These are phyloP conservation scores for Vigna radiata DNA, from an alignment of 306 rosid genomes.

Conservation along the genomic window DNA sequence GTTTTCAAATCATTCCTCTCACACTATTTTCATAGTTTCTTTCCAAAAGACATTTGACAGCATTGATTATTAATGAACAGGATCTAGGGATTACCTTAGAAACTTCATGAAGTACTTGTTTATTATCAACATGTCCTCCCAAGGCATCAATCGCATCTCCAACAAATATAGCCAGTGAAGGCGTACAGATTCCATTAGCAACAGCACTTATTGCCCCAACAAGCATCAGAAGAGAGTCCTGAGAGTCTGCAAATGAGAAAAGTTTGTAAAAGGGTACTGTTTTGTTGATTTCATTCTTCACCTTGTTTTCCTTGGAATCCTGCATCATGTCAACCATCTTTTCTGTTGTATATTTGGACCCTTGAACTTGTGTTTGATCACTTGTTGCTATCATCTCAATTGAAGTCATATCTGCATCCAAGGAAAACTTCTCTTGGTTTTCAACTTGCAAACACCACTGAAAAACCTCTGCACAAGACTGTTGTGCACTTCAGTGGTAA, in stretches of 20 bases:
- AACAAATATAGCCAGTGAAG: conserved; percentile 60
- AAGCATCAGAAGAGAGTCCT: conserved; percentile 66
- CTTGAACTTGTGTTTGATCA: conserved; percentile 37
- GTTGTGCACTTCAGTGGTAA: too few species aligned
- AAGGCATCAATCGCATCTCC: conserved; percentile 70
- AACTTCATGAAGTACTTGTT: conserved; percentile 59
- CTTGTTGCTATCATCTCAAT: conserved; percentile 47
- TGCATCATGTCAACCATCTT: not conserved
- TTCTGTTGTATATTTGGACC: conserved; percentile 35
- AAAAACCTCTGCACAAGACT: not conserved
- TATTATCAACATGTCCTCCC: conserved; percentile 48
- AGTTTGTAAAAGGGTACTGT: conserved; percentile 74
- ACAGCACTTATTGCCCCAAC: conserved; percentile 67
- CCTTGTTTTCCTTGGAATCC: conserved; percentile 34
- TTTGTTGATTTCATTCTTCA: conserved; percentile 44
- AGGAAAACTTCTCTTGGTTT: conserved; percentile 4
- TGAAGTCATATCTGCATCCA: conserved; percentile 36
- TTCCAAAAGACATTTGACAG: not conserved
- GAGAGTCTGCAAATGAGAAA: conserved; percentile 77
- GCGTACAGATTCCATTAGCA: conserved; percentile 63
- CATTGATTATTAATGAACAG: conserved; percentile 30
- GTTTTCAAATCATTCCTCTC: not conserved
- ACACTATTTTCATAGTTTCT: conserved; percentile 14
- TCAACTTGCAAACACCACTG: conserved; percentile 24
- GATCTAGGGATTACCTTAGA: conserved; percentile 53